Evolutionary conservation across 805 yeast species (phyloP).

Genomic region (Grigorovia humatica): DNA sequence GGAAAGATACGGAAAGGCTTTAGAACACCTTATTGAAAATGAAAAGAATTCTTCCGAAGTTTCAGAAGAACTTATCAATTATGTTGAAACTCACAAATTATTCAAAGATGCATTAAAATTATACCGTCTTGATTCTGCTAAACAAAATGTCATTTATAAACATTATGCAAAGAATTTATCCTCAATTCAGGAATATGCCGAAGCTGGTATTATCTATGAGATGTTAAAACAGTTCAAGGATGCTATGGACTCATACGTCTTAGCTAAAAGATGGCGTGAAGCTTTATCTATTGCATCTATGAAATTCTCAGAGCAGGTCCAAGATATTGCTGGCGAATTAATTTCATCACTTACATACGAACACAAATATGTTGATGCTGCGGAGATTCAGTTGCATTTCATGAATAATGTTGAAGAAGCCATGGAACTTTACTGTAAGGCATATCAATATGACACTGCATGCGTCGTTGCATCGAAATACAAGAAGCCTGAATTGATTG

Average conservation of each 20-base stretch:
- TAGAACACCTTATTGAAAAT: constrained; percentile 49
- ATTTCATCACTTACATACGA: constrained; percentile 52
- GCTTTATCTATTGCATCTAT: constrained; percentile 54
- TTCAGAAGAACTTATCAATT: constrained; percentile 53
- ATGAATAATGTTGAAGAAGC: constrained; percentile 54
- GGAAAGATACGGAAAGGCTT: constrained; percentile 57
- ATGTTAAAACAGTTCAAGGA: constrained; percentile 42
- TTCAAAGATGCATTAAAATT: constrained; percentile 59
- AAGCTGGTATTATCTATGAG: constrained; percentile 75
- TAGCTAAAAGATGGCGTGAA: constrained; percentile 75
- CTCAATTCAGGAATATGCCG: constrained; percentile 47
- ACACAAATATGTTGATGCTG: constrained; percentile 72
- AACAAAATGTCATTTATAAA: constrained; percentile 44
- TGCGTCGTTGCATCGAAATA: constrained; percentile 49
- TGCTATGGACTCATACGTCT: constrained; percentile 62
- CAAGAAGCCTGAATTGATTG: constrained; percentile 36
- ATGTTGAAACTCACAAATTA: constrained; percentile 57
- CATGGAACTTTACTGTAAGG: constrained; percentile 59
- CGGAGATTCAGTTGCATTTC: constrained; percentile 57
- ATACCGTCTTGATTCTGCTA: constrained; percentile 45
- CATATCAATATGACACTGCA: constrained; percentile 67
- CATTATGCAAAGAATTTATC: constrained; percentile 55
- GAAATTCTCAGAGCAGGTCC: constrained; percentile 31
- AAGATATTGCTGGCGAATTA: constrained; percentile 47
- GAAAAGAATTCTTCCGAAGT: constrained; percentile 27